These are phyloP conservation scores for Yarrowia divulgata DNA, from an alignment of 805 yeast genomes.

Conservation along the genomic window DNA sequence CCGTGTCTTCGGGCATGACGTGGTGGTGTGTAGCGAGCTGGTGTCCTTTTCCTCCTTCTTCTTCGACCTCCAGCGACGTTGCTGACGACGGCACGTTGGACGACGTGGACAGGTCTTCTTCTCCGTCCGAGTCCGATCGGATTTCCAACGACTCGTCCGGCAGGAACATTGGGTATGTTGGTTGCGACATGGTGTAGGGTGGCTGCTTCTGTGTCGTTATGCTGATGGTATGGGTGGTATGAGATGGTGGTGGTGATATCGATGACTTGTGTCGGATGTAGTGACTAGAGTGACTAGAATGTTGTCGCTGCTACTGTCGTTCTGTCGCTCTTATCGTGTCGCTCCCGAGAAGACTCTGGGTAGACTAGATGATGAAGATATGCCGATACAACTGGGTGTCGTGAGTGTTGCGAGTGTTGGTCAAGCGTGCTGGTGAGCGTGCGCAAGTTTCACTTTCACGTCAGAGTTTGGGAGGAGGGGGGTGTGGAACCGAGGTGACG, in stretches of 20 bases:
- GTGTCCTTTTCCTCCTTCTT: too few species aligned
- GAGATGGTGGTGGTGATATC: too few species aligned
- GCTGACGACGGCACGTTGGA: constrained; percentile 24
- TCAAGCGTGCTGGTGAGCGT: not conserved
- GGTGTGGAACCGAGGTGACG: not conserved
- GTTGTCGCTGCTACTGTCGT: not conserved
- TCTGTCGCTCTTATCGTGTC: not conserved
- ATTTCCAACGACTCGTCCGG: constrained; percentile 35
- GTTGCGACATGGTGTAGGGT: not conserved
- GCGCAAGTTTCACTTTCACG: constrained; percentile 10
- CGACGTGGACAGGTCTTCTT: constrained; percentile 22
- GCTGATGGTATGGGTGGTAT: not conserved
- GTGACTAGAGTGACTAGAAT: not conserved
- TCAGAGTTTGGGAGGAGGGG: constrained; percentile 11
- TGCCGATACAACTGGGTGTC: too few species aligned
- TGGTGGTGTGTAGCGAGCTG: not conserved
- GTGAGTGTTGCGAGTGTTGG: not conserved
- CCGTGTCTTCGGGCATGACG: constrained; percentile 21
- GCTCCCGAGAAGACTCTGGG: not conserved
- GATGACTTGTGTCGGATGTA: too few species aligned
- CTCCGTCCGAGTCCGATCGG: constrained; percentile 14
- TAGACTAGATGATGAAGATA: too few species aligned
- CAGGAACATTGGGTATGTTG: constrained; percentile 32
- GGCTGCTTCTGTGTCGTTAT: not conserved
- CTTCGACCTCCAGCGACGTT: constrained; percentile 14